Evolutionary conservation across 108 stramenopile genomes (phyloP).

Genomic region (Nannochloropsis granulata): DNA sequence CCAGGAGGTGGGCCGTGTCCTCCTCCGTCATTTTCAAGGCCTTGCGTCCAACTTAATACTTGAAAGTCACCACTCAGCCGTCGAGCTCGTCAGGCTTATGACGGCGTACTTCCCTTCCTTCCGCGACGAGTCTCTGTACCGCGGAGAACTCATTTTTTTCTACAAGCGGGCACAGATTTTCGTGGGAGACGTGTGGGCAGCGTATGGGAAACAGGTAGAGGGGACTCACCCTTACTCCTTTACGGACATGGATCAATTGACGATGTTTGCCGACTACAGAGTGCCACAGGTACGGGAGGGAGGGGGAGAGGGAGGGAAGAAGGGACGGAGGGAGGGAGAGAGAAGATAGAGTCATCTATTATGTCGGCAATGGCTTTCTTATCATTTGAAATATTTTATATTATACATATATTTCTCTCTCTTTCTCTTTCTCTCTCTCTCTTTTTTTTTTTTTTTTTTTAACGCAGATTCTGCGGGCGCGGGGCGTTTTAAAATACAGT

Average conservation of each 20-base stretch:
- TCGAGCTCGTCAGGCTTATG: slow-evolving; percentile 31
- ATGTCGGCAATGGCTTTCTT: background rate
- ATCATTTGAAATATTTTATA: background rate
- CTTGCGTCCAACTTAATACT: background rate
- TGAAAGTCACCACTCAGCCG: slow-evolving; percentile 5
- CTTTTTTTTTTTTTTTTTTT: no score
- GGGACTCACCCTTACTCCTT: slow-evolving; percentile 15
- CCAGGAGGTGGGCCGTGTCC: slow-evolving; percentile 34
- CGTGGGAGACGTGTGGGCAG: slow-evolving; percentile 42
- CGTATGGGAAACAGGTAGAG: slow-evolving; percentile 20
- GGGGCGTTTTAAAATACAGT: background rate
- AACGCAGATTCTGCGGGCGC: background rate
- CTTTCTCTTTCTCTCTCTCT: background rate
- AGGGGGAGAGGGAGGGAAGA: background rate
- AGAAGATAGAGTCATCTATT: background rate
- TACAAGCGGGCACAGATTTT: slow-evolving; percentile 48
- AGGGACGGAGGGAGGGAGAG: background rate
- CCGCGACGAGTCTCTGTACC: slow-evolving; percentile 38
- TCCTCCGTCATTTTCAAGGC: slow-evolving; percentile 28
- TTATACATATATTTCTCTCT: background rate
- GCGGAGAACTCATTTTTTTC: slow-evolving; percentile 32
- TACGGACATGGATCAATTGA: slow-evolving; percentile 34
- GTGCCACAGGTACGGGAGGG: slow-evolving; percentile 26
- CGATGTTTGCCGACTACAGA: slow-evolving; percentile 49
- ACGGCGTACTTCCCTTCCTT: slow-evolving; percentile 33